Evolutionary conservation across 768 basidiomycete genomes (phyloP), one percentile per base, ranked within the genome.

Genomic region (Phaeotremella fagi): DNA sequence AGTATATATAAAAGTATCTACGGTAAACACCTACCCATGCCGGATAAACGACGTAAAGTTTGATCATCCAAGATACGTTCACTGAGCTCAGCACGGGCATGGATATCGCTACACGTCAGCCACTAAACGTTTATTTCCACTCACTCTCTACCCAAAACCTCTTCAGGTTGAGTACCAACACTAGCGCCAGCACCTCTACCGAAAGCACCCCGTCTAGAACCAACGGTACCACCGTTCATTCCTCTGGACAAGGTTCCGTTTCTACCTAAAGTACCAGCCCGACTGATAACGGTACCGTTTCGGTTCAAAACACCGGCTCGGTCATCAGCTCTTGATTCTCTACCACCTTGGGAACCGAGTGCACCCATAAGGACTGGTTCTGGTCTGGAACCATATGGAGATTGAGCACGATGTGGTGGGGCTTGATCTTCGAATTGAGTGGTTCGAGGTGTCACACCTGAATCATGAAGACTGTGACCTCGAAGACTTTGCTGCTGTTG

Each of bases 141-240:
- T 60, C 50, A 63, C 61, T 71, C 69, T 57, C 69, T 45, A 38
- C 69, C 69, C 20, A 71, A 50, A 25, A 71, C 69, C 44, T 71
- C 69, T 45, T 71, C 69, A n/a, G 69, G 69, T 52, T 71, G 69
- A 42, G 69, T 71, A 42, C 69, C 69, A 23, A 71, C 63, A 33
- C 54, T 61, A 9, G 69, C 57, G 33, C 69, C 69, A 29, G 69
- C 69, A 55, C 69, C 69, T 46, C 69, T 50, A 37, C 69, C 69
- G 54, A 71, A 71, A 18, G 69, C 66, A 42, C 69, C 69, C 14
- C 59, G 47, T 48, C 69, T 41, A 28, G 56, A 57, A 20, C 69
- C 69, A 35, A 66, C 58, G 16, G 60, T 68, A 50, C 69, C 69
- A 27, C 69, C 69, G 50, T 71, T 71, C 27, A 61, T 60, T 23